Evolutionary conservation across 2,329 filamentous ascomycete species (phyloP).

Genomic region (Fusarium sp.): DNA sequence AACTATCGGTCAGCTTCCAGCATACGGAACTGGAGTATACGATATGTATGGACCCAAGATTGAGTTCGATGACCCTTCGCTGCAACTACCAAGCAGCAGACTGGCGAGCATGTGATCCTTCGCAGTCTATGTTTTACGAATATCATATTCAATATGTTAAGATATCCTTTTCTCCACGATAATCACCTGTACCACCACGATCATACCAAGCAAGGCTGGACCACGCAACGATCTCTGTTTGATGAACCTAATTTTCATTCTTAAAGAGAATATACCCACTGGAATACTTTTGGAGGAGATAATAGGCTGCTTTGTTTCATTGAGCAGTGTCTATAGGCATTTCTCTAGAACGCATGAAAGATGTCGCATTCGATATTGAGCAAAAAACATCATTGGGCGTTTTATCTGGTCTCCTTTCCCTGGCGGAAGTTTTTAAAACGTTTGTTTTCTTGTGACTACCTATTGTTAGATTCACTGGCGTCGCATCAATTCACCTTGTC

Average conservation of each 20-base stretch:
- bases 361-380: conserved; percentile 21
- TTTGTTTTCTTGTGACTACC: conserved; percentile 14
- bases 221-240: conserved; percentile 39
- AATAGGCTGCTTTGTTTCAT: conserved; percentile 3
- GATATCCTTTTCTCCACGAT: conserved; percentile 33
- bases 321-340: conserved; percentile 20
- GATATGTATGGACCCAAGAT: conserved; percentile 68
- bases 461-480: conserved; percentile 3
- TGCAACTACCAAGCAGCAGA: conserved; percentile 71
- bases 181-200: conserved; percentile 45
- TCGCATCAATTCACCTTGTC: conserved; percentile 11
- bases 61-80: conserved; percentile 69
- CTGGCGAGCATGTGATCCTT: conserved; percentile 67
- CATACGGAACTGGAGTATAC: conserved; percentile 64
- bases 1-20: conserved; percentile 65
- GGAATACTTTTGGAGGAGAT: conserved; percentile 50
- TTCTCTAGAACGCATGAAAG: conserved; percentile 31
- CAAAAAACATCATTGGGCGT: conserved; percentile 31
- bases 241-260: conserved; percentile 42
- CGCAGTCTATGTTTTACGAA: conserved; percentile 33
- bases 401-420: conserved; percentile 13
- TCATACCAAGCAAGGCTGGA: conserved; percentile 43
- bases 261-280: conserved; percentile 51
- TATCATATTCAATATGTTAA: conserved; percentile 17
- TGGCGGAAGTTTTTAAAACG: conserved; percentile 3